Conservation (phyloP, 2,329 filamentous ascomycete genomes). For the Clarireedia homoeocarpa region DNA sequence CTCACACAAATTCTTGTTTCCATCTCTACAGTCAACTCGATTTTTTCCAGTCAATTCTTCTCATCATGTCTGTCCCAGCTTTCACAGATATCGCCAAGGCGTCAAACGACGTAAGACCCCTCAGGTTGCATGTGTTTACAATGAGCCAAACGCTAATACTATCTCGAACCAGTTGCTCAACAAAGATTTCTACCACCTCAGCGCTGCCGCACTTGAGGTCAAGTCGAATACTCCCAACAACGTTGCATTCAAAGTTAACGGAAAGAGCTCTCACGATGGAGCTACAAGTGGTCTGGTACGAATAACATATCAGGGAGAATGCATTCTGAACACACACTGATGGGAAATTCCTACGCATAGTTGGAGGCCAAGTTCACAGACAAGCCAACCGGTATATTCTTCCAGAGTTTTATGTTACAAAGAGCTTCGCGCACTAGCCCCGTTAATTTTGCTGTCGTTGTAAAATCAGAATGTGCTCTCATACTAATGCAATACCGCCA, state of each 20-base stretch:
- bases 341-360: conserved; percentile 37
- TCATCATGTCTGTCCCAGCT: conserved; percentile 74
- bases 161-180: conserved; percentile 68
- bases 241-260: conserved; percentile 98
- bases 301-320: conserved; percentile 9
- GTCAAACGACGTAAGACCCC: conserved; percentile 82
- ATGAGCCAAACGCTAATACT: conserved; percentile 3
- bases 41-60: conserved; percentile 15
- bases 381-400: conserved; percentile 74
- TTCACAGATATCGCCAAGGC: conserved; percentile 98
- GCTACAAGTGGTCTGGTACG: conserved; percentile 86
- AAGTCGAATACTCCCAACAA: conserved; percentile 99
- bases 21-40: conserved; percentile 34
- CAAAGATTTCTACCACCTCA: conserved; percentile 96
- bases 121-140: background rate
- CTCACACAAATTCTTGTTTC: conserved; percentile 1
- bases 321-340: conserved; percentile 16
- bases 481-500: conserved; percentile 54
- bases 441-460: conserved; percentile 31
- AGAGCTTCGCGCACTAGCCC: conserved; percentile 15
- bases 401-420: conserved; percentile 24
- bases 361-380: conserved; percentile 93
- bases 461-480: conserved; percentile 34
- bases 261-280: conserved; percentile 96
- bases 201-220: conserved; percentile 76